Evolutionary conservation across 2,329 filamentous ascomycete species (phyloP).

Genomic region (Colletotrichum magnum): DNA sequence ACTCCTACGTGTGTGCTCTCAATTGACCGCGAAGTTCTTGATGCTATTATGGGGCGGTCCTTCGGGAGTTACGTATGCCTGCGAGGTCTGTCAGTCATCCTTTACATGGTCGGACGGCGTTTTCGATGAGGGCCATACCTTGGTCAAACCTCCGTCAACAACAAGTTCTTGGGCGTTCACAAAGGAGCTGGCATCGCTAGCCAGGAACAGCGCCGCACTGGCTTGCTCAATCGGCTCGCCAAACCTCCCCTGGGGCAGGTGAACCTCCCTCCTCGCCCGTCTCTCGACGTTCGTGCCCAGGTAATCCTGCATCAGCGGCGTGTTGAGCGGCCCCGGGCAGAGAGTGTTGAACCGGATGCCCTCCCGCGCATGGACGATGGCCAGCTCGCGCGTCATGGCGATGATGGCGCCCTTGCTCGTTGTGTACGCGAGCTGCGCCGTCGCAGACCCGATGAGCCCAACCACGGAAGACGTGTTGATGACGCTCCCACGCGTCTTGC

Average conservation of each 20-base stretch:
- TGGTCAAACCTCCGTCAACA: slow-evolving; percentile 80
- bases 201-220: slow-evolving; percentile 80
- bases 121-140: slow-evolving; percentile 48
- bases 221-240: slow-evolving; percentile 85
- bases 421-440: slow-evolving; percentile 82
- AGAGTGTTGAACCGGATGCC: slow-evolving; percentile 82
- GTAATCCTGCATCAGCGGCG: slow-evolving; percentile 82
- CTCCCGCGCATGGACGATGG: slow-evolving; percentile 81
- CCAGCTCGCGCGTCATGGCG: slow-evolving; percentile 80
- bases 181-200: slow-evolving; percentile 82
- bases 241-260: slow-evolving; percentile 82
- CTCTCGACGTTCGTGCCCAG: slow-evolving; percentile 80
- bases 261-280: slow-evolving; percentile 78
- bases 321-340: slow-evolving; percentile 82
- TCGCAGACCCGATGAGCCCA: slow-evolving; percentile 79
- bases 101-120: not conserved
- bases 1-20: not conserved
- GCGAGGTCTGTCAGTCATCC: not conserved
- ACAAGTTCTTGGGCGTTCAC: slow-evolving; percentile 82
- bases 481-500: slow-evolving; percentile 77
- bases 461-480: slow-evolving; percentile 84
- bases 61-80: slow-evolving; percentile 47
- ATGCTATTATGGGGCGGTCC: slow-evolving; percentile 28
- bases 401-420: slow-evolving; percentile 83
- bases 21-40: slow-evolving; percentile 4